These are phyloP conservation scores for Houttuynia cordata DNA, from an alignment of 164 flowering plant genomes.

Conservation along the genomic window DNA sequence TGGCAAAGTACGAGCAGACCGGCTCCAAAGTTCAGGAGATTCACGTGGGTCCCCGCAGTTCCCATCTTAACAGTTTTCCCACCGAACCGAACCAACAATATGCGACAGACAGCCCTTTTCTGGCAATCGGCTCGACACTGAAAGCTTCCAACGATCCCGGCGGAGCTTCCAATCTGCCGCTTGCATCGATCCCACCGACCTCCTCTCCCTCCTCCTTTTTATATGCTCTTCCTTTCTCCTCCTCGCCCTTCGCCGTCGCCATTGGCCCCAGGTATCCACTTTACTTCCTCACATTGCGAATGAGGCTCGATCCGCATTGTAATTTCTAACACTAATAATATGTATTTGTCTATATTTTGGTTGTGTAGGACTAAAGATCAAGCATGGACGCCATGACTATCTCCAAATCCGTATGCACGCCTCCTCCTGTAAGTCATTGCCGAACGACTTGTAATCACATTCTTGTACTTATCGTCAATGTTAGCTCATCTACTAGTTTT, in stretches of 20 bases:
- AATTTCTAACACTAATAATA: not conserved
- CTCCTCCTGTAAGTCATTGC: conserved; percentile 25
- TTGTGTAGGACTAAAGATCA: conserved; percentile 1
- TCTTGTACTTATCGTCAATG: too few relatives aligned
- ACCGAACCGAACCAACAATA: too few relatives aligned
- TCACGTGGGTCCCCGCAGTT: too few relatives aligned
- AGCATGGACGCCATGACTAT: conserved; percentile 38
- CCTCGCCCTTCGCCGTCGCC: not conserved
- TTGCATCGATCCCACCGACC: conserved; percentile 16
- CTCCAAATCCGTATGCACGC: conserved; percentile 30
- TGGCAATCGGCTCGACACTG: too few relatives aligned
- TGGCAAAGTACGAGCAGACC: too few relatives aligned
- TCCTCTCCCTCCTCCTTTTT: not conserved
- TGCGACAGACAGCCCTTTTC: too few relatives aligned
- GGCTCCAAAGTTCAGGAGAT: too few relatives aligned
- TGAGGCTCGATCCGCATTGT: not conserved
- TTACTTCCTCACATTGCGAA: conserved; percentile 1
- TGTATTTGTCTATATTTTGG: not conserved
- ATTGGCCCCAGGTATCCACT: too few relatives aligned
- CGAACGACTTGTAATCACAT: not conserved
- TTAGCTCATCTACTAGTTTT: too few relatives aligned
- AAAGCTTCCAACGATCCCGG: conserved; percentile 5
- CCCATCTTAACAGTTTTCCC: too few relatives aligned
- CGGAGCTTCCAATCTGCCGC: conserved; percentile 18
- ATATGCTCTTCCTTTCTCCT: not conserved